A percentile compares a stretch with the other conserved stretches of the same genome.
These are phyloP conservation scores for Talaromyces islandicus DNA, from an alignment of 2,329 filamentous ascomycete genomes.

Conservation along the genomic window DNA sequence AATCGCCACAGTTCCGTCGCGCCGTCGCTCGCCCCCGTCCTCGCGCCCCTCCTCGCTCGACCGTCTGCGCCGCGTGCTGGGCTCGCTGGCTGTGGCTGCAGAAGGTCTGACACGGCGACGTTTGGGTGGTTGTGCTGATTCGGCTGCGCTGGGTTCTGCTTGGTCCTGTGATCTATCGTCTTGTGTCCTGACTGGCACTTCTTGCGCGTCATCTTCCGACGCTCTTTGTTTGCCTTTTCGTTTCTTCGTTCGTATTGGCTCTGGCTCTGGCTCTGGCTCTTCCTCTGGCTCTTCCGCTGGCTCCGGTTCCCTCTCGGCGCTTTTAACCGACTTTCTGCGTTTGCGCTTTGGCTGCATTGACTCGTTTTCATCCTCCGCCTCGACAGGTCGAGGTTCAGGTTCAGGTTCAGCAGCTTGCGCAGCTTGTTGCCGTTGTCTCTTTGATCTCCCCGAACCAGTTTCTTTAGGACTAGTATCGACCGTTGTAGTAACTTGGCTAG, in stretches of 20 bases:
- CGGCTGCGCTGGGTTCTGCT: constrained; percentile 3
- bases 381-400: background rate
- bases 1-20: constrained; percentile 33
- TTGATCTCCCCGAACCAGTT: background rate
- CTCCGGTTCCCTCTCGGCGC: constrained; percentile 4
- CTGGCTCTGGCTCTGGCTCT: constrained; percentile 8
- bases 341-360: background rate
- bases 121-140: background rate
- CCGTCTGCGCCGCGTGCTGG: constrained; percentile 3
- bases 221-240: constrained; percentile 8
- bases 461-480: background rate
- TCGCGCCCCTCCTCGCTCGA: background rate
- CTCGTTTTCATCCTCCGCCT: background rate
- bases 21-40: background rate
- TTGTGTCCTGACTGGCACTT: background rate
- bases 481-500: background rate
- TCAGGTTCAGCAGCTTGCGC: background rate
- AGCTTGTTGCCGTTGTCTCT: background rate
- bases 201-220: background rate
- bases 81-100: background rate
- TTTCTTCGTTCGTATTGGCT: constrained; percentile 9
- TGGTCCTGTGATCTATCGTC: background rate
- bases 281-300: constrained; percentile 14
- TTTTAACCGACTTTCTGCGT: constrained; percentile 1
- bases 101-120: constrained; percentile 7